phyloP scores from a whole-genome alignment of 192 early-diverging fungal species.

The Linderina pennispora region DNA sequence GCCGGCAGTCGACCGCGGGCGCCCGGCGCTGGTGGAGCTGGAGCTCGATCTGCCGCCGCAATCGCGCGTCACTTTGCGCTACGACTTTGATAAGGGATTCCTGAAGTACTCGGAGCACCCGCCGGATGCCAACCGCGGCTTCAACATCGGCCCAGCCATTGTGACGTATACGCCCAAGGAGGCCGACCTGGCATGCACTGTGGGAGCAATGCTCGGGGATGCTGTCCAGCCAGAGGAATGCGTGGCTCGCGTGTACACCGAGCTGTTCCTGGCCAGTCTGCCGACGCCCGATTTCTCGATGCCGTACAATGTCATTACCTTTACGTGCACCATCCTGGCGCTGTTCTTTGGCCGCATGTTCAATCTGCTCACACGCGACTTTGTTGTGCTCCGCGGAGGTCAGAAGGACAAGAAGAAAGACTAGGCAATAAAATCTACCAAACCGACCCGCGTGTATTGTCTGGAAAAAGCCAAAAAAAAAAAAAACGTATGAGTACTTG shows the following conservation, averaged over 20 bases:
- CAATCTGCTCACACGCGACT: slow-evolving; percentile 69
- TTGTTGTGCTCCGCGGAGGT: slow-evolving; percentile 49
- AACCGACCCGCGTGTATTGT: too few species aligned
- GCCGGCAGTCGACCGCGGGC: slow-evolving; percentile 69
- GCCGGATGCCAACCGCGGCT: slow-evolving; percentile 94
- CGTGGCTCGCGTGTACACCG: slow-evolving; percentile 65
- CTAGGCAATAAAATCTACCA: too few species aligned
- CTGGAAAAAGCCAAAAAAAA: too few species aligned
- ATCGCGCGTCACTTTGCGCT: slow-evolving; percentile 58
- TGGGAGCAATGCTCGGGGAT: too few species aligned
- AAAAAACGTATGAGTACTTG: too few species aligned
- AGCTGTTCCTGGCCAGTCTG: slow-evolving; percentile 78
- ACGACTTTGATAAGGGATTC: slow-evolving; percentile 88
- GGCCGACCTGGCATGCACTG: background rate
- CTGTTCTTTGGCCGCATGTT: slow-evolving; percentile 95
- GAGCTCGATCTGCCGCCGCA: slow-evolving; percentile 60
- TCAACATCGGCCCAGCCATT: slow-evolving; percentile 78
- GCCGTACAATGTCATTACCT: slow-evolving; percentile 98
- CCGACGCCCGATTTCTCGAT: slow-evolving; percentile 98
- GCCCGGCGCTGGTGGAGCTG: slow-evolving; percentile 78
- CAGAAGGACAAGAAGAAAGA: too few species aligned
- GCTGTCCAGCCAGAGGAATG: slow-evolving; percentile 6
- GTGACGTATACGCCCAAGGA: slow-evolving; percentile 35
- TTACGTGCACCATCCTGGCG: slow-evolving; percentile 93
- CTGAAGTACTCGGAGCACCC: slow-evolving; percentile 94